Conservation (phyloP, 2,329 filamentous ascomycete genomes). For the Ascochyta pisi region DNA sequence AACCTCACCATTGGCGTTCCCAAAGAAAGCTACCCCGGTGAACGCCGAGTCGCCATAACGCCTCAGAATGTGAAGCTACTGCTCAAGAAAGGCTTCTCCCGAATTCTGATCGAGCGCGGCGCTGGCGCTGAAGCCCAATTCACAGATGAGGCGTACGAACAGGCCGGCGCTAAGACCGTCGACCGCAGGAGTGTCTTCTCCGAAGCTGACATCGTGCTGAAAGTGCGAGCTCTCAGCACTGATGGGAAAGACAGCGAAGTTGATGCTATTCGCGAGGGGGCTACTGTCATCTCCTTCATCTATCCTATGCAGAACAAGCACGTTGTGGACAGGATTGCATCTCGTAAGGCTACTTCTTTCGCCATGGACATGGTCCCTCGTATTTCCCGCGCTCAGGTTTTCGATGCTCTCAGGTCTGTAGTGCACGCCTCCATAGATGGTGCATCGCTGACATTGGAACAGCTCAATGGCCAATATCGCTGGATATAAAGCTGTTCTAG, state of each 20-base stretch:
- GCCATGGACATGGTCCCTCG: constrained; percentile 94
- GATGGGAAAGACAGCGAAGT: constrained; percentile 68
- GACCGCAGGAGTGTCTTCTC: constrained; percentile 74
- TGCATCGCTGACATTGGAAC: constrained; percentile 15
- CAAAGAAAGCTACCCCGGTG: constrained; percentile 76
- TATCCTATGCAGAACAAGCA: constrained; percentile 82
- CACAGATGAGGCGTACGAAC: constrained; percentile 75
- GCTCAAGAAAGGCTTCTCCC: constrained; percentile 83
- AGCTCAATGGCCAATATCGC: constrained; percentile 96
- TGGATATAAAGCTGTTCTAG: constrained; percentile 88
- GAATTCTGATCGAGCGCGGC: constrained; percentile 78
- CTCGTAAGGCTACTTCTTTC: constrained; percentile 75
- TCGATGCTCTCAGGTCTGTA: constrained; percentile 71
- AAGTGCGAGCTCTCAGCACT: constrained; percentile 76
- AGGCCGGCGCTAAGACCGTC: constrained; percentile 79
- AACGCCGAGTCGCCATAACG: constrained; percentile 83
- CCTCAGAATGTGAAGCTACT: constrained; percentile 82
- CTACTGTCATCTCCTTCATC: constrained; percentile 81
- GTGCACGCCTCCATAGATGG: too few species aligned
- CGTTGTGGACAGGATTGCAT: constrained; percentile 75
- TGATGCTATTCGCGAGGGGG: constrained; percentile 69
- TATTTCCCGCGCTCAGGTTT: constrained; percentile 86
- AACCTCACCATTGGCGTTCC: constrained; percentile 80
- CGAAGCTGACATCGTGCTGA: constrained; percentile 79
- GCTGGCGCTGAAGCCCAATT: constrained; percentile 82